Evolutionary conservation across 192 early-diverging fungal species (phyloP), one percentile per base, ranked within the genome.

Genomic region (Coemansia sp.): DNA sequence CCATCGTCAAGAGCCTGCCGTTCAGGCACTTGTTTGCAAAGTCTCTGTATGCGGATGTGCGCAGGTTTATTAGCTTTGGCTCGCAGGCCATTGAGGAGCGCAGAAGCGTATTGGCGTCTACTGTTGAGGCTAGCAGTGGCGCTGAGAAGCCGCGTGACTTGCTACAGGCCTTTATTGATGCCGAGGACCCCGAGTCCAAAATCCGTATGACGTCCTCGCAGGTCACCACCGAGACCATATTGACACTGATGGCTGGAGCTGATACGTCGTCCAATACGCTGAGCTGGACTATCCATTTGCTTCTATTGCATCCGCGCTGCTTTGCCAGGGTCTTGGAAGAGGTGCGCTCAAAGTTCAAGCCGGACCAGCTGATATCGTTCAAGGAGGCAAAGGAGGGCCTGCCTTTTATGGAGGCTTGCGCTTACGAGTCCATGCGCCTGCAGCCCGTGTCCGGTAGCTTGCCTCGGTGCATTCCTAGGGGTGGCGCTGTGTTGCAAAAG

Each of bases 91-190:
- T 79, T 12, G 65, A 67, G 39, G 21, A 68, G 13, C 77, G 77
- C 58, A 66, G 59, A 36, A 12, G 18, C n/a, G 13, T 20, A 28
- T n/a, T 61, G 47, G 41, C 28, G 20, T 31, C 31, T 31, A 13
- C 38, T 60, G 37, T 2, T 37, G 58, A 38, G 14, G 43, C 41
- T 16, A 38, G 38, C 7, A 18, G 28, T 20, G 36, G n/a, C 12
- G 50, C 36, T 1, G 31, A 43, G 0, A 55, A 64, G 33, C 79
- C 70, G 18, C 62, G 50, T 5, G 79, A 82, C 42, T 43, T 82
- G 6, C 41, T 82, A 58, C 79, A 82, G 58, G 48, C 74, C 2
- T 76, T 76, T 23, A 69, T 82, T 45, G 79, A 82, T 42, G 73
- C 74, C 0, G 64, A 76, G 61, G 79, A 82, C 45, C 66, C 66